phyloP scores from a whole-genome alignment of 2,329 filamentous ascomycete species.

The Aureobasidium uvarum region DNA sequence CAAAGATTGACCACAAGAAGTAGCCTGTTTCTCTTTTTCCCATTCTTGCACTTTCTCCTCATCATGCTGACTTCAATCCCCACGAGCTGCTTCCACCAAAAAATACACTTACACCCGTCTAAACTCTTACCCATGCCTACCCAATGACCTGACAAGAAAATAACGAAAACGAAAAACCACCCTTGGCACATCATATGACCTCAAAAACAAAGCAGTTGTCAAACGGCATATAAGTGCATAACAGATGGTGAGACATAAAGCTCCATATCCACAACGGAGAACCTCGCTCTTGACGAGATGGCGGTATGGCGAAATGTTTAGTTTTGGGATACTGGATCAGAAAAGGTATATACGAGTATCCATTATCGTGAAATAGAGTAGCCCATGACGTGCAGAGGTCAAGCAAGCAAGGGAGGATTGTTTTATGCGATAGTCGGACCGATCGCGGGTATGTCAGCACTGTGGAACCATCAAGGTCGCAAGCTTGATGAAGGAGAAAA shows the following conservation, averaged over 20 bases:
- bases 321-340: too few species aligned
- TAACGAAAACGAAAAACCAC: neutral
- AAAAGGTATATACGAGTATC: too few species aligned
- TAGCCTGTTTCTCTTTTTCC: neutral
- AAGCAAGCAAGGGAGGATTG: neutral
- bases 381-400: neutral
- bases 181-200: neutral
- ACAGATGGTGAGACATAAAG: too few species aligned
- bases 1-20: neutral
- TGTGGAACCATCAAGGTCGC: conserved; percentile 23
- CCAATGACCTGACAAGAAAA: neutral
- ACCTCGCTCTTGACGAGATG: too few species aligned
- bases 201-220: too few species aligned
- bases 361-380: too few species aligned
- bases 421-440: neutral
- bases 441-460: conserved; percentile 3
- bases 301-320: too few species aligned
- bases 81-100: neutral
- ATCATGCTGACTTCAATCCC: neutral
- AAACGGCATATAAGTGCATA: too few species aligned
- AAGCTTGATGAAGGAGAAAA: neutral
- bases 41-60: neutral
- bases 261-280: too few species aligned
- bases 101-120: neutral
- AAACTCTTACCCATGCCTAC: neutral